These are phyloP conservation scores for Eucalyptus regnans DNA, from an alignment of 345 rosid species.

Conservation along the genomic window DNA sequence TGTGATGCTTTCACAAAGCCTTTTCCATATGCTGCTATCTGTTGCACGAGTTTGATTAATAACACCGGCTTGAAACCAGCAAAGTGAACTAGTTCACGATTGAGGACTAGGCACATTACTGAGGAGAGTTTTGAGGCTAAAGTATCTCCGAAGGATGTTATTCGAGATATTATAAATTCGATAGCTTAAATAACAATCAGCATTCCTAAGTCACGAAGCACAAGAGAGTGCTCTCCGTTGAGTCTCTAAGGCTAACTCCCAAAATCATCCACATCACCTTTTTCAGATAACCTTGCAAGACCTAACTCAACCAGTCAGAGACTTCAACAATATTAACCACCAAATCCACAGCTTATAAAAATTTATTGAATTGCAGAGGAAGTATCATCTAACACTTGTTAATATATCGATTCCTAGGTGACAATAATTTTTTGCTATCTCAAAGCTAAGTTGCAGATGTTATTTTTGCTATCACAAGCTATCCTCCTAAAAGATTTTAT, in stretches of 20 bases:
- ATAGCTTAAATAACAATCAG: background rate
- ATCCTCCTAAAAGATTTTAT: background rate
- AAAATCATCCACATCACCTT: background rate
- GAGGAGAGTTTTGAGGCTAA: background rate
- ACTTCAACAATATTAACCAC: background rate
- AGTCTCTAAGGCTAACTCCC: background rate
- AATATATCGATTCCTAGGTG: background rate
- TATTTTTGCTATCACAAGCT: background rate
- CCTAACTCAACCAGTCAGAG: background rate
- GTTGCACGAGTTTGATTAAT: background rate
- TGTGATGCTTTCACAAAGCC: conserved; percentile 88
- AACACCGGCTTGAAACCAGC: background rate
- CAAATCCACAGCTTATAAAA: background rate
- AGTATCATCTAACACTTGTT: background rate
- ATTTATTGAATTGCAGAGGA: background rate
- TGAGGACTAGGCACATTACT: background rate
- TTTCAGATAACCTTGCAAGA: background rate
- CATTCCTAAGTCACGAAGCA: background rate
- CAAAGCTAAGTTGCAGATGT: background rate
- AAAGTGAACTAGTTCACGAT: background rate
- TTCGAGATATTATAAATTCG: background rate
- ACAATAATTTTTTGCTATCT: background rate
- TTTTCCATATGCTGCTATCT: conserved; percentile 94
- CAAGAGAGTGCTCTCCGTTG: background rate
- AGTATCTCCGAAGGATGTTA: background rate